Base-by-base conservation (phyloP, 164 flowering plant genomes). In the Platanus orientalis region DNA sequence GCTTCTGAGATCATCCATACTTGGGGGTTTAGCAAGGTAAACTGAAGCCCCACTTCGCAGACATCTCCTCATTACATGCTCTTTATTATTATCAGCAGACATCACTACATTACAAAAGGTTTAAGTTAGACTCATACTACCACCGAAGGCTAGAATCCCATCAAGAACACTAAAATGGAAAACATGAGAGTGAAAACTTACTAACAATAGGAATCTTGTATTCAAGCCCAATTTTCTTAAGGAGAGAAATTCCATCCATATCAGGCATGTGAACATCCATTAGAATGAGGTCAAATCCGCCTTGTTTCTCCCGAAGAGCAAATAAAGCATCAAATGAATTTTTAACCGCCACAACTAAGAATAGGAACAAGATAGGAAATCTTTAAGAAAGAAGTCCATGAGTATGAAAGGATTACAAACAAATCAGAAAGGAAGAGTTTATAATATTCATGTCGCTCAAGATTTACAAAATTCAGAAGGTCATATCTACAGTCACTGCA, bases 181-280 rank as follows among this genome's bases (percentile, higher is more conserved):
- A n/a, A n/a, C n/a, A n/a, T 36, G 2, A 19, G 26, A n/a, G 28
- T 1, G 30, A 20, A 19, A 24, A 64, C 79, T 68, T 39, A 69
- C 75, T 58, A 2, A 69, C 28, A 40, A 58, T 55, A 2, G 57
- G 61, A 1, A 76, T 12, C 4, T 55, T 58, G 24, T 59, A 48
- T 26, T 62, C 39, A 19, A 26, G 11, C 52, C 21, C 21, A 14
- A 75, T 48, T 26, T 47, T 34, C 0, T 48, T 20, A 17, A 68
- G 51, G 7, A 75, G 57, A 12, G 36, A 65, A 54, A 36, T 28
- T 23, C 73, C 75, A 47, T 61, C 26, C 67, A 62, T 60, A 11
- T 42, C 53, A 2, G 68, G 64, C 69, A 61, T 64, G 21, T 68
- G 64, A 2, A 64, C 49, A 48, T 71, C 68, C 13, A 60, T 68